phyloP scores from a whole-genome alignment of 23 red algal species.

The Chondrus crispus region DNA sequence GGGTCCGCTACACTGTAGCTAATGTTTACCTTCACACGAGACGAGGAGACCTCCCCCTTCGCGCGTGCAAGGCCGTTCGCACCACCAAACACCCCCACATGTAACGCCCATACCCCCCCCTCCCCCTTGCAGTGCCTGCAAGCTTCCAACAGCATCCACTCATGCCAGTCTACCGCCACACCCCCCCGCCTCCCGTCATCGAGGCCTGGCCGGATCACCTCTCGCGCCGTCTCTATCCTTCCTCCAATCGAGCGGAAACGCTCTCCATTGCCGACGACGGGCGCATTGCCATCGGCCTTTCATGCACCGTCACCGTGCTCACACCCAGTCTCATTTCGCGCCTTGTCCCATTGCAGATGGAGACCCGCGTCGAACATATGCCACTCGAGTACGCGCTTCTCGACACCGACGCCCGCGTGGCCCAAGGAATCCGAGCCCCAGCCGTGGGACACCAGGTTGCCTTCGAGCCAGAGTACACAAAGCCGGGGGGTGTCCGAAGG shows the following conservation, averaged over 20 bases:
- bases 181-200: neutral
- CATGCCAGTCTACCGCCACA: neutral
- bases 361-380: no score
- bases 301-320: neutral
- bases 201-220: neutral
- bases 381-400: no score
- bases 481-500: no score
- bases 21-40: neutral
- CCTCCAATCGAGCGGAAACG: neutral
- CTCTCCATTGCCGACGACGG: neutral
- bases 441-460: no score
- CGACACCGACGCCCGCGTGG: no score
- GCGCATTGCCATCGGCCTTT: neutral
- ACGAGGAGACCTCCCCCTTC: no score
- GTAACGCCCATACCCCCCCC: neutral
- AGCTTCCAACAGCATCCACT: neutral
- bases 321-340: neutral
- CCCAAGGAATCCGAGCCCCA: no score
- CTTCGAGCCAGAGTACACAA: no score
- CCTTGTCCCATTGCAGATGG: no score
- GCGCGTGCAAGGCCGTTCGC: no score
- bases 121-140: neutral
- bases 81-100: neutral
- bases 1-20: neutral
- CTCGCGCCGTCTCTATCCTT: neutral